These are phyloP conservation scores for Serendipita indica DNA, from an alignment of 768 basidiomycete genomes.

Conservation along the genomic window DNA sequence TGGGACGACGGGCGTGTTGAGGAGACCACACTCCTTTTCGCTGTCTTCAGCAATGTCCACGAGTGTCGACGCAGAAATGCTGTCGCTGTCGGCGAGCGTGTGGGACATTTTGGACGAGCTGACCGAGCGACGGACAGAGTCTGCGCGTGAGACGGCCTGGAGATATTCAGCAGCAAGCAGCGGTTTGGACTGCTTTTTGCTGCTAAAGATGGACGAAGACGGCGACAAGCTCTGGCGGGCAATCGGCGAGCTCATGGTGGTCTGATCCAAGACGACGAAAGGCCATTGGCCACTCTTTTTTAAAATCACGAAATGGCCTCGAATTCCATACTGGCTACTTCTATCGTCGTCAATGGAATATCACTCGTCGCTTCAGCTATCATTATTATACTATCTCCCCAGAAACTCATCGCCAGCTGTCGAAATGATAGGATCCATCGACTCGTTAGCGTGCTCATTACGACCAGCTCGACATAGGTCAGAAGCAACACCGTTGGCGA, in stretches of 20 bases:
- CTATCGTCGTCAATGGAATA: too few species aligned
- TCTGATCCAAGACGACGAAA: not conserved
- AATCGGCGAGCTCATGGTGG: conserved; percentile 45
- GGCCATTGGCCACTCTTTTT: too few species aligned
- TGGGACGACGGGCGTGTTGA: conserved; percentile 44
- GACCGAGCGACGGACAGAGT: conserved; percentile 60
- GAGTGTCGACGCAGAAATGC: not conserved
- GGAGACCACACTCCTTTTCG: conserved; percentile 12
- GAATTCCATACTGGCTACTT: too few species aligned
- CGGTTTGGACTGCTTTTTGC: conserved; percentile 27
- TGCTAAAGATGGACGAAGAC: conserved; percentile 43
- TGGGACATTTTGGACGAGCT: conserved; percentile 42
- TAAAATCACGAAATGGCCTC: too few species aligned
- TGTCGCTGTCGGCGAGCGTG: conserved; percentile 13
- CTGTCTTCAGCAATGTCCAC: not conserved
- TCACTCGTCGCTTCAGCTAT: too few species aligned
- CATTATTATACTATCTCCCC: too few species aligned
- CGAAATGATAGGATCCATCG: too few species aligned
- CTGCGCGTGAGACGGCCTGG: conserved; percentile 45
- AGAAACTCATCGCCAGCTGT: too few species aligned
- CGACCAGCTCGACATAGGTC: too few species aligned
- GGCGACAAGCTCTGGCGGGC: conserved; percentile 40
- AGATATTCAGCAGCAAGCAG: conserved; percentile 43
- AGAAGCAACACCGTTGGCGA: too few species aligned
- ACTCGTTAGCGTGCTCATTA: too few species aligned